Conservation (phyloP, 805 yeast genomes). For the Schwanniomyces occidentalis region DNA sequence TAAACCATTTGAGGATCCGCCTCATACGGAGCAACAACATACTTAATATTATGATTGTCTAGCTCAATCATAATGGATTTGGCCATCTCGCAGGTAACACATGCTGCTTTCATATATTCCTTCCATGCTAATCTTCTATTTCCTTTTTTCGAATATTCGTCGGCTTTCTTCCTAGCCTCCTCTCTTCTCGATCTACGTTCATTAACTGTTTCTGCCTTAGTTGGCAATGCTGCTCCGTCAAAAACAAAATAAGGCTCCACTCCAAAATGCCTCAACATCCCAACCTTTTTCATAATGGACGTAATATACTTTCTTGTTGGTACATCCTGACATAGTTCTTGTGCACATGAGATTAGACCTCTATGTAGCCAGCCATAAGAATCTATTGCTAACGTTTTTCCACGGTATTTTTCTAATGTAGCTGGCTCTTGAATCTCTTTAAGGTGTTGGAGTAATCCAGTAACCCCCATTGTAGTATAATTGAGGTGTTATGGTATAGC, state of each 20-base stretch:
- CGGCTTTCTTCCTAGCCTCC: constrained; percentile 59
- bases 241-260: constrained; percentile 86
- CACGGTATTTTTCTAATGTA: constrained; percentile 60
- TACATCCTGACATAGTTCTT: constrained; percentile 67
- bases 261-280: constrained; percentile 64
- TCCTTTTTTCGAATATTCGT: constrained; percentile 51
- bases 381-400: constrained; percentile 86
- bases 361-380: constrained; percentile 96
- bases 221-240: constrained; percentile 86
- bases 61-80: constrained; percentile 76
- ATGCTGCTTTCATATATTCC: constrained; percentile 75
- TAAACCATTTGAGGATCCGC: constrained; percentile 97
- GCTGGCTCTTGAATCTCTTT: constrained; percentile 69
- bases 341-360: constrained; percentile 79
- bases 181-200: constrained; percentile 61
- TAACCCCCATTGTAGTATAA: constrained; percentile 64
- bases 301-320: constrained; percentile 75
- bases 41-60: constrained; percentile 55
- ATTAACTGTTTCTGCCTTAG: constrained; percentile 70
- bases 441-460: constrained; percentile 77
- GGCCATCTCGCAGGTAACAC: constrained; percentile 90
- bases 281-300: constrained; percentile 65
- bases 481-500: too few species aligned
- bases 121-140: constrained; percentile 62
- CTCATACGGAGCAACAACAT: constrained; percentile 95